Evolutionary conservation across 371 early-diverging fungal genomes (phyloP).

Genomic region (Rhizopus arrhizus): DNA sequence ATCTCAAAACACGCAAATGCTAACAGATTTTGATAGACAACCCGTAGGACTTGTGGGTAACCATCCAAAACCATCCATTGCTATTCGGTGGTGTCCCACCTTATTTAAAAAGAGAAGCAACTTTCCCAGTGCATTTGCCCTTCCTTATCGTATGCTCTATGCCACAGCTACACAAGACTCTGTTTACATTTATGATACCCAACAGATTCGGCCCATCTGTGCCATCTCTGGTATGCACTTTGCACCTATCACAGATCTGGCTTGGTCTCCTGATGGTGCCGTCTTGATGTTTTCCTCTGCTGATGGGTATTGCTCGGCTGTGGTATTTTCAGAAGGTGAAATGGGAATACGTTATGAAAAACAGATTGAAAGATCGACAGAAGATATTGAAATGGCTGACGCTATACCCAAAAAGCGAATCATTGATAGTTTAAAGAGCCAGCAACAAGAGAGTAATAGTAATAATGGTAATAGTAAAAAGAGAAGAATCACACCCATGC

Average conservation of each 20-base stretch:
- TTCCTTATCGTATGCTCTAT: constrained; percentile 80
- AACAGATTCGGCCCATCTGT: constrained; percentile 71
- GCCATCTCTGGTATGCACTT: constrained; percentile 84
- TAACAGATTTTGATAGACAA: constrained; percentile 34
- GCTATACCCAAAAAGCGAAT: constrained; percentile 9
- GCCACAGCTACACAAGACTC: constrained; percentile 87
- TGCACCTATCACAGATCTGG: constrained; percentile 85
- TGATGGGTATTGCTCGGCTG: constrained; percentile 91
- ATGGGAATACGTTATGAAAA: constrained; percentile 48
- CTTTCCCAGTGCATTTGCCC: constrained; percentile 38
- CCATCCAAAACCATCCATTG: constrained; percentile 79
- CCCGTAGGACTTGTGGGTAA: constrained; percentile 75
- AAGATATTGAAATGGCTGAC: constrained; percentile 39
- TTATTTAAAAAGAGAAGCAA: constrained; percentile 48
- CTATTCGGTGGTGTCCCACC: constrained; percentile 75
- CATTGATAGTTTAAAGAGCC: background rate
- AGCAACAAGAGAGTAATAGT: background rate
- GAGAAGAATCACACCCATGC: background rate
- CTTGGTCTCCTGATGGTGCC: constrained; percentile 83
- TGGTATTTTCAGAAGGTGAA: constrained; percentile 70
- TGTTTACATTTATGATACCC: constrained; percentile 87
- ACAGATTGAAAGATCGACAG: constrained; percentile 6
- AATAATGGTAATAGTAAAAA: constrained; percentile 1
- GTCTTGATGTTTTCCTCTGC: constrained; percentile 77
- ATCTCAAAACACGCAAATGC: too few relatives aligned